phyloP scores from a whole-genome alignment of 2,329 filamentous ascomycete species.

The Taxawa tesnikishii region DNA sequence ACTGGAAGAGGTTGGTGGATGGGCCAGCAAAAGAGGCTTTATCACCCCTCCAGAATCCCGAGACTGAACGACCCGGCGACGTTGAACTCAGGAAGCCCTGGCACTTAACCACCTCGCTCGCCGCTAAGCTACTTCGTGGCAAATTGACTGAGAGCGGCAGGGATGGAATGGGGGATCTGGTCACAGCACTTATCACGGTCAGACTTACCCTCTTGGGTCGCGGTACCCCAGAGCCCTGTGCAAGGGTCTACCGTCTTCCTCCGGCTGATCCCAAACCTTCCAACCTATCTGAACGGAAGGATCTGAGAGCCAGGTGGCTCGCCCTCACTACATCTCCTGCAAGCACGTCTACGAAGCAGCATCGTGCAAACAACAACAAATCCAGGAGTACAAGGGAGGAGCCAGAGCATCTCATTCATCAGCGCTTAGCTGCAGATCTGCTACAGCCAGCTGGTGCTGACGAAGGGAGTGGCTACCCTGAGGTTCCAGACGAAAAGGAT shows the following conservation, averaged over 20 bases:
- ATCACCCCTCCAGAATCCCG: slow-evolving; percentile 4
- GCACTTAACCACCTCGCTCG: slow-evolving; percentile 23
- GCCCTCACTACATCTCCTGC: slow-evolving; percentile 25
- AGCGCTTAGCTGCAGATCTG: slow-evolving; percentile 27
- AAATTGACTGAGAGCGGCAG: slow-evolving; percentile 8
- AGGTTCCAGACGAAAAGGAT: slow-evolving; percentile 62
- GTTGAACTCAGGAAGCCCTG: slow-evolving; percentile 27
- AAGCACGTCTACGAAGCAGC: slow-evolving; percentile 12
- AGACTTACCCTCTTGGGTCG: slow-evolving; percentile 55
- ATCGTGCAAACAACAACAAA: slow-evolving; percentile 10
- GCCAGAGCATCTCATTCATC: slow-evolving; percentile 31
- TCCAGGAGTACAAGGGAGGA: slow-evolving; percentile 18
- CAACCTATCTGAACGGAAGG: neutral
- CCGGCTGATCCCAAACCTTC: slow-evolving; percentile 22
- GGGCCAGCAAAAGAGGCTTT: neutral
- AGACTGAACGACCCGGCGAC: slow-evolving; percentile 10
- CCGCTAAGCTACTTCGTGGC: slow-evolving; percentile 13
- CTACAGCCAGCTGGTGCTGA: slow-evolving; percentile 22
- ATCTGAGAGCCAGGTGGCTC: slow-evolving; percentile 60
- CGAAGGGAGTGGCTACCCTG: slow-evolving; percentile 35
- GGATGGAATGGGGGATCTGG: slow-evolving; percentile 15
- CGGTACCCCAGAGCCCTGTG: slow-evolving; percentile 58
- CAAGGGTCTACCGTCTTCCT: slow-evolving; percentile 82
- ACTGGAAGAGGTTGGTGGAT: slow-evolving; percentile 42
- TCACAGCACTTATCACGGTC: slow-evolving; percentile 42